Conservation (phyloP, 2,329 filamentous ascomycete genomes). For the Scleromitrula shiraiana region DNA sequence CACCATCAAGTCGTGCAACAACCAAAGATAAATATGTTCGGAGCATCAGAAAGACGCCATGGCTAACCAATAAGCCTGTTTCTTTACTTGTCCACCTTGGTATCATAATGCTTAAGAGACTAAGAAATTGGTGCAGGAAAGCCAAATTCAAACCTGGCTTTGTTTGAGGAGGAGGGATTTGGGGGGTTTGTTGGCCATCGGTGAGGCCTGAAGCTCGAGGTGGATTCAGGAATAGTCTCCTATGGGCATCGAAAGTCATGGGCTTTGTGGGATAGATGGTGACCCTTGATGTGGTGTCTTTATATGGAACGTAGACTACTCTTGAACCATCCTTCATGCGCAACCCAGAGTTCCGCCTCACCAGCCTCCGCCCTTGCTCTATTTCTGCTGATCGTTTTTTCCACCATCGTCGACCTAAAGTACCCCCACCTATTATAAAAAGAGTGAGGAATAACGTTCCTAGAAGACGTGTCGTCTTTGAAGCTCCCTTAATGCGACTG, state of each 20-base stretch:
- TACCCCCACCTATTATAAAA: conserved; percentile 70
- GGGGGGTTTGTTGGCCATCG: conserved; percentile 51
- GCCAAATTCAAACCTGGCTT: conserved; percentile 93
- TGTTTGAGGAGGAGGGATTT: conserved; percentile 78
- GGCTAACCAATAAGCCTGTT: conserved; percentile 79
- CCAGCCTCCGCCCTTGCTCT: conserved; percentile 71
- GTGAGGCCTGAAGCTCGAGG: conserved; percentile 72
- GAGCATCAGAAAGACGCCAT: conserved; percentile 82
- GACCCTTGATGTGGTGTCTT: conserved; percentile 80
- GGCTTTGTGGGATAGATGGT: conserved; percentile 84
- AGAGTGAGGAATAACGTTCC: conserved; percentile 68
- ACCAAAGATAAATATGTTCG: conserved; percentile 90
- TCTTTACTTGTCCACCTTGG: conserved; percentile 94
- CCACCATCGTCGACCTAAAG: conserved; percentile 74
- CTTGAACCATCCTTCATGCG: conserved; percentile 90
- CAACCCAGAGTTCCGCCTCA: conserved; percentile 87
- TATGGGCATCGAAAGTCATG: conserved; percentile 92
- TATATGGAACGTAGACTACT: conserved; percentile 92
- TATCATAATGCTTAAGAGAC: conserved; percentile 94
- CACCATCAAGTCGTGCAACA: conserved; percentile 86
- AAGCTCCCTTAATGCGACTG: conserved; percentile 52
- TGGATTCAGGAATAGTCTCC: conserved; percentile 85
- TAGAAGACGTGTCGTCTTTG: conserved; percentile 63
- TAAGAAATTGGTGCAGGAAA: conserved; percentile 94
- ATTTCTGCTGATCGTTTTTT: conserved; percentile 64